Conservation (phyloP, 441 rosid genomes). For the Aquilaria agallochum region DNA sequence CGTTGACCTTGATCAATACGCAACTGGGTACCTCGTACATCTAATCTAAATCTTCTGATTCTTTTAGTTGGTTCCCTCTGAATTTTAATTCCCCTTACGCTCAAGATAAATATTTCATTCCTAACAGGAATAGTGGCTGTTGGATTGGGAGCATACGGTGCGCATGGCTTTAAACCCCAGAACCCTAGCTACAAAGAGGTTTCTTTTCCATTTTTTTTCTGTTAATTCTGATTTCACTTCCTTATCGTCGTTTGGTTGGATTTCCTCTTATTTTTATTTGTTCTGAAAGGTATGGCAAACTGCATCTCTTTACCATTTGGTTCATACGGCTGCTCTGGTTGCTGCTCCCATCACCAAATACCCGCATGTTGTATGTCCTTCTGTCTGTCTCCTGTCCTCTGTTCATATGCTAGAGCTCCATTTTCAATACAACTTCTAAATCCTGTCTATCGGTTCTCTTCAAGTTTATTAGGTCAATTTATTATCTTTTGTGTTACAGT, state of each 20-base stretch:
- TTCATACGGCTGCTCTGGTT: constrained; percentile 87
- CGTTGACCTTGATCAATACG: neutral
- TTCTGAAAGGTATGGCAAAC: constrained; percentile 82
- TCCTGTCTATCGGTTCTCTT: neutral
- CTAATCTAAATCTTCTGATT: neutral
- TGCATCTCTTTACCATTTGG: constrained; percentile 88
- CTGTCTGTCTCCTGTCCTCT: neutral
- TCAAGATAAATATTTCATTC: constrained; percentile 2
- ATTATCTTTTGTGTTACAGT: constrained; percentile 34
- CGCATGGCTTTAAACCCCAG: constrained; percentile 77
- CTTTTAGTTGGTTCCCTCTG: neutral
- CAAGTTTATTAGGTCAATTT: neutral
- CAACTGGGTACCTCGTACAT: constrained; percentile 5
- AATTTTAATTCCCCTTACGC: neutral
- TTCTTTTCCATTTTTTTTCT: constrained; percentile 1
- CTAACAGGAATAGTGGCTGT: constrained; percentile 78
- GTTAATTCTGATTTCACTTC: constrained; percentile 1
- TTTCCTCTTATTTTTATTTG: neutral
- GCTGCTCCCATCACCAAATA: constrained; percentile 70
- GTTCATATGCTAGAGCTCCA: neutral
- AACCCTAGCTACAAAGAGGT: constrained; percentile 82
- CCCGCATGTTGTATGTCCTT: constrained; percentile 59
- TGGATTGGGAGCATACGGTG: constrained; percentile 87
- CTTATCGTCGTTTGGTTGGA: neutral
- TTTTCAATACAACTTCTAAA: neutral